Percentiles rank a stretch among this genome's conserved stretches.
phyloP scores from a whole-genome alignment of 371 early-diverging fungal genomes.

The Mucor saturninus region DNA sequence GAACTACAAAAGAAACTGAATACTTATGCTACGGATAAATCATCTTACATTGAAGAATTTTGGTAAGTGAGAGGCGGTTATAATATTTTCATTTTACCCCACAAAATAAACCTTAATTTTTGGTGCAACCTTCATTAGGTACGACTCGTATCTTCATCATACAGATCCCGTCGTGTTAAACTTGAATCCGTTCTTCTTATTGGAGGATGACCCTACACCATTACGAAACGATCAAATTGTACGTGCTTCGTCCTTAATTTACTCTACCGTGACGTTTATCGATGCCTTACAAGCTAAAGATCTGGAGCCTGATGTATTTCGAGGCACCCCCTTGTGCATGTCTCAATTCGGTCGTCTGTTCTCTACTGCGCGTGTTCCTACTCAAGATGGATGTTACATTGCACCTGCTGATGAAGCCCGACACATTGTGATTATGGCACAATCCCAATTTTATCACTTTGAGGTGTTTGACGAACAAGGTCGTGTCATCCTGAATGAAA shows the following conservation, averaged over 20 bases:
- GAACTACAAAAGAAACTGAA: constrained; percentile 78
- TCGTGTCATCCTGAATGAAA: constrained; percentile 42
- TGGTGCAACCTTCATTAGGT: constrained; percentile 31
- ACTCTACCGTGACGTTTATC: constrained; percentile 59
- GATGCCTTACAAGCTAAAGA: constrained; percentile 47
- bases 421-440: constrained; percentile 65
- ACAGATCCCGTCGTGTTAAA: constrained; percentile 55
- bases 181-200: constrained; percentile 53
- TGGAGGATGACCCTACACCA: constrained; percentile 60
- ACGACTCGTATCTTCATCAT: constrained; percentile 51
- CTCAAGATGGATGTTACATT: constrained; percentile 54
- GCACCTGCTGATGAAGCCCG: constrained; percentile 48
- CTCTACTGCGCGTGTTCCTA: constrained; percentile 63
- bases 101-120: constrained; percentile 15
- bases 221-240: constrained; percentile 51
- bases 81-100: constrained; percentile 6
- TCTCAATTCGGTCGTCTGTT: constrained; percentile 67
- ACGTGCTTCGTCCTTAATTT: constrained; percentile 55
- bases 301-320: constrained; percentile 67
- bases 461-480: constrained; percentile 62
- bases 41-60: constrained; percentile 62
- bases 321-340: constrained; percentile 68
- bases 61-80: constrained; percentile 36
- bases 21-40: constrained; percentile 62
- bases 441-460: constrained; percentile 69